Percentiles rank a stretch among this genome's conserved stretches.
These are phyloP conservation scores for Cladosporium austrohemisphaericum DNA, from an alignment of 2,329 filamentous ascomycete species.

Conservation along the genomic window DNA sequence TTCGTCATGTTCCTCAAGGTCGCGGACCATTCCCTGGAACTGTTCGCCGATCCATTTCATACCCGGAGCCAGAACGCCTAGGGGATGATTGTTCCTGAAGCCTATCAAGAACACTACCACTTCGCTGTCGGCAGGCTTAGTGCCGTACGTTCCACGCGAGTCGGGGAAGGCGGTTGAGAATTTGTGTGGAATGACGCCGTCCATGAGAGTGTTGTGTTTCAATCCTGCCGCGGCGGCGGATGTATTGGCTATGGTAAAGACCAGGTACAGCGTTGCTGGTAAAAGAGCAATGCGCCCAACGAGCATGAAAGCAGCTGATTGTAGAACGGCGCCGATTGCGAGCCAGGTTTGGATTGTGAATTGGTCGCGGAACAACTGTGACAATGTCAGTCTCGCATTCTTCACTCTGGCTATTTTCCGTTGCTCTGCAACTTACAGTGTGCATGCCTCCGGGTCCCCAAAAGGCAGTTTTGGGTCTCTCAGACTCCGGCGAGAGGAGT, in stretches of 20 bases:
- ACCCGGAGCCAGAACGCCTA: constrained; percentile 48
- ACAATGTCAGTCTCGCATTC: background rate
- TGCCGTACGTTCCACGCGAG: constrained; percentile 29
- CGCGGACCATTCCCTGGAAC: constrained; percentile 39
- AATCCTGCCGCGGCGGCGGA: constrained; percentile 33
- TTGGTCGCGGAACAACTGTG: constrained; percentile 34
- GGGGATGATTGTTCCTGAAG: constrained; percentile 37
- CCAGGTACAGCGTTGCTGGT: constrained; percentile 34
- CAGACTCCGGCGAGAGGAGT: background rate
- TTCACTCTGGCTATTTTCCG: background rate
- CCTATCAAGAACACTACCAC: constrained; percentile 41
- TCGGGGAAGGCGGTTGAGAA: constrained; percentile 39
- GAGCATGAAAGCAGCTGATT: constrained; percentile 36
- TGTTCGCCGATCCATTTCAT: constrained; percentile 37
- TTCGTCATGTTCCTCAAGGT: constrained; percentile 36
- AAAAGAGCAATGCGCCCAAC: constrained; percentile 35
- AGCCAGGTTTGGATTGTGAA: constrained; percentile 42
- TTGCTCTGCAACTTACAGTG: background rate
- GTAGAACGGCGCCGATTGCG: constrained; percentile 37
- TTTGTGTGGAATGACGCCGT: constrained; percentile 35
- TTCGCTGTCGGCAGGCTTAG: constrained; percentile 29
- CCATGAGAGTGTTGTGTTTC: constrained; percentile 39
- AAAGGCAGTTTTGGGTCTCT: constrained; percentile 2
- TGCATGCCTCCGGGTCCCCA: background rate
- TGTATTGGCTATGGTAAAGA: constrained; percentile 33